Evolutionary conservation across 306 rosid species (phyloP), one percentile per base, ranked within the genome.

Genomic region (Cucurbita ficifolia): DNA sequence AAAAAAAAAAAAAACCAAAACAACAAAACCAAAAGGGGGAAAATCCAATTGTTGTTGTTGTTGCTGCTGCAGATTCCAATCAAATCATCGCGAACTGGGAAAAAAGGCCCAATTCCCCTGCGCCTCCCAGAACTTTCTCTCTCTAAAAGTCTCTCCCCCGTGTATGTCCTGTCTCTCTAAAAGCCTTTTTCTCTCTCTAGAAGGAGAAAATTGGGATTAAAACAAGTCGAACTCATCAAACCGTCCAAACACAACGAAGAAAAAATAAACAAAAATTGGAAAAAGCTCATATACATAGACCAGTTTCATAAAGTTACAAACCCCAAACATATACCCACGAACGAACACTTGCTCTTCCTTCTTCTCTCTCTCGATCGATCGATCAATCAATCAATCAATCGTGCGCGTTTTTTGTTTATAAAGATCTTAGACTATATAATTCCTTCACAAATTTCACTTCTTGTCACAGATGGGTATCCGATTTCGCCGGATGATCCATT

Each of bases 31-130:
- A 43, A 40, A 45, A 42, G 36, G 54, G 54, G 72, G 19, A 49
- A 73, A 59, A 38, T 59, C 67, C 72, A 68, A 75, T 83, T 78
- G 80, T 65, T 62, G 48, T 69, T 82, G 33, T 29, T 29, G 33
- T 3, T 24, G 33, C 33, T 29, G 33, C 33, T 29, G 74, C 83
- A 81, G 62, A 81, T 89, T 76, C 84, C 87, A 89, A 89, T 86
- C 83, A 90, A 80, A 86, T 89, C 89, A 94, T 89, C 86, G 79
- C 80, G 80, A 50, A 84, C 81, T 76, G 87, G 70, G 43, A 50
- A 48, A 74, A 76, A 84, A 46, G 76, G 71, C 84, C 81, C 73
- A 75, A 50, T 9, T 64, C 68, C 68, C 68, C 55, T 56, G 63
- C 18, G 56, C 54, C 62, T 75, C 76, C 36, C 63, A 72, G 33